Evolutionary conservation across 1,139 yeast species (phyloP).

Genomic region (Entelexis paramagnoliae): DNA sequence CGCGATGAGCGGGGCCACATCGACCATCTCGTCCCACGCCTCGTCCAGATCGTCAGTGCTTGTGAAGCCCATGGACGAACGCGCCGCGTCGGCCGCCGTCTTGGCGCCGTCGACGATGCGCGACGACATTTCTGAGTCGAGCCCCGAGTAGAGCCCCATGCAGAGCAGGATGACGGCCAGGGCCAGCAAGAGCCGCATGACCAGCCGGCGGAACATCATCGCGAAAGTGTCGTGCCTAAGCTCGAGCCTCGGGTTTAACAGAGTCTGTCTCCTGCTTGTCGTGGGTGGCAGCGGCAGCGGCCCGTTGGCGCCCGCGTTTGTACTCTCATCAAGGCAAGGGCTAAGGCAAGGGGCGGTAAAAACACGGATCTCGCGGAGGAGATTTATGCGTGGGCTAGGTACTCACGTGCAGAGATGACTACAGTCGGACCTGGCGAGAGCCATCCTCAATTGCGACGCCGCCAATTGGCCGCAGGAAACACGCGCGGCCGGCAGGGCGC

Average conservation of each 20-base stretch:
- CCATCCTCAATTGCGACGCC: not conserved
- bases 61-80: not conserved
- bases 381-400: not conserved
- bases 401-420: not conserved
- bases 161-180: not conserved
- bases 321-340: not conserved
- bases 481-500: too few species aligned
- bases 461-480: not conserved
- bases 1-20: slow-evolving; percentile 3
- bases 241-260: not conserved
- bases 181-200: not conserved
- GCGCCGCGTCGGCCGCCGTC: slow-evolving; percentile 5
- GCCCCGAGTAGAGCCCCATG: not conserved
- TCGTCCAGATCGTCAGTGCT: not conserved
- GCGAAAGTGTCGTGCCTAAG: not conserved
- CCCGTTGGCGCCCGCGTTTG: not conserved
- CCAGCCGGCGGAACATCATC: slow-evolving; percentile 3
- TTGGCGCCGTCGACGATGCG: not conserved
- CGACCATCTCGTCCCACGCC: slow-evolving; percentile 10
- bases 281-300: too few species aligned
- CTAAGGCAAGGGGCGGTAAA: not conserved
- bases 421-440: not conserved
- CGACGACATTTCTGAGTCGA: not conserved
- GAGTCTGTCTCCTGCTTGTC: too few species aligned
- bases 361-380: not conserved